Base-by-base conservation (phyloP, 1,284 basidiomycete species). In the Boletus sp. region DNA sequence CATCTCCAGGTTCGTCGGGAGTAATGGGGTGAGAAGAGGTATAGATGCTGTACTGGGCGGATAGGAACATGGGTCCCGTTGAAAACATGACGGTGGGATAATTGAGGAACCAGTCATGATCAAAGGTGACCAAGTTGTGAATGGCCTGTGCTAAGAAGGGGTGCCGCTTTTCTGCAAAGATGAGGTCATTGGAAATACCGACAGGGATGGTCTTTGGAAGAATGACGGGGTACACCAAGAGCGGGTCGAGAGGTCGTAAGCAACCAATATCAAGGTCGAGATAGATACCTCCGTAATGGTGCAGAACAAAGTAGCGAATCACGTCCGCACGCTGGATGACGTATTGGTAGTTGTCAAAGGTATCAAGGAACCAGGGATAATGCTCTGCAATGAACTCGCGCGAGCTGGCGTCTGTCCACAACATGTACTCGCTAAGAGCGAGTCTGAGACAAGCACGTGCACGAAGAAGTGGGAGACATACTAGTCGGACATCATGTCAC, bases 81-180 rank as follows among this genome's bases (percentile, higher is more conserved):
- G 92, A 93, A 73, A 99, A 99, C 95, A 99, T 99, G 72, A 99
- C 95, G 29, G 95, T 99, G 26, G 96, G 95, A 62, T 99, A 99
- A 70, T 97, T 94, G 62, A 93, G 81, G 45, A 96, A 68, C 82
- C 91, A 98, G 46, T 83, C 80, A 69, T 95, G 91, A 71, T 98
- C 89, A 67, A 95, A 99, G n/a, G 84, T 85, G 61, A 84, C 78
- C 53, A 98, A 82, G 58, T 86, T 92, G 71, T 95, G 87, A 58
- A 98, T 95, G 42, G 93, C 88, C 68, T 94, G 90, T 30, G 87
- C 84, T 75, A 98, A 81, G 73, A 99, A 94, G 1, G 91, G 88
- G 57, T 95, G 93, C 0, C 75, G 75, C 62, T 87, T 86, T 63
- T 89, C 83, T 19, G 92, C 77, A 54, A 98, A 90, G 75, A 99